Evolutionary conservation across 768 basidiomycete genomes (phyloP).

Genomic region (Crassisporium funariophilum): DNA sequence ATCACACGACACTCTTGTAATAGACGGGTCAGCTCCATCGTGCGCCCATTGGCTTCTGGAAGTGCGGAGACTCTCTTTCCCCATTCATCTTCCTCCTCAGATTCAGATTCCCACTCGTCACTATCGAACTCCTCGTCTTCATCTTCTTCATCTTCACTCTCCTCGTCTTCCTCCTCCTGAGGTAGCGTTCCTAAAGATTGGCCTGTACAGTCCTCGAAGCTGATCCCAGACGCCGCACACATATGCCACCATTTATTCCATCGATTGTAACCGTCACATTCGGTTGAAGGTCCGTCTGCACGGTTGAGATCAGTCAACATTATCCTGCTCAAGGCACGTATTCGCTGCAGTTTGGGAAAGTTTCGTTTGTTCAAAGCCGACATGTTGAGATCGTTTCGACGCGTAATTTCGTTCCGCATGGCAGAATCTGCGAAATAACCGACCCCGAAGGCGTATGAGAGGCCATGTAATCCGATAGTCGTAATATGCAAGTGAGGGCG

Average conservation of each 20-base stretch:
- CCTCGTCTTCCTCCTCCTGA: conserved; percentile 34
- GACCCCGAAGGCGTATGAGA: conserved; percentile 69
- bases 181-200: conserved; percentile 56
- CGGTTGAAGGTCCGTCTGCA: conserved; percentile 48
- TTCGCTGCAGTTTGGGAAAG: conserved; percentile 62
- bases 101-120: conserved; percentile 28
- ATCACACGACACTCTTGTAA: conserved; percentile 59
- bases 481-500: conserved; percentile 59
- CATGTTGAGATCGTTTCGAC: conserved; percentile 69
- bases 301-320: conserved; percentile 61
- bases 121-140: conserved; percentile 30
- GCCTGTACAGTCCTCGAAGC: conserved; percentile 80
- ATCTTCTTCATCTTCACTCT: conserved; percentile 33
- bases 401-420: conserved; percentile 45
- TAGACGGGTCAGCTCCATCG: conserved; percentile 54
- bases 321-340: conserved; percentile 58
- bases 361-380: conserved; percentile 50
- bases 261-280: conserved; percentile 46
- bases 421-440: conserved; percentile 50
- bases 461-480: conserved; percentile 69
- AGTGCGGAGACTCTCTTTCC: conserved; percentile 29
- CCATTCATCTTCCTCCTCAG: conserved; percentile 35
- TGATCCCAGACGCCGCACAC: conserved; percentile 49
- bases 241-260: conserved; percentile 74
- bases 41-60: conserved; percentile 27